Evolutionary conservation across 306 rosid genomes (phyloP).

Genomic region (Herpetospermum pedunculosum): DNA sequence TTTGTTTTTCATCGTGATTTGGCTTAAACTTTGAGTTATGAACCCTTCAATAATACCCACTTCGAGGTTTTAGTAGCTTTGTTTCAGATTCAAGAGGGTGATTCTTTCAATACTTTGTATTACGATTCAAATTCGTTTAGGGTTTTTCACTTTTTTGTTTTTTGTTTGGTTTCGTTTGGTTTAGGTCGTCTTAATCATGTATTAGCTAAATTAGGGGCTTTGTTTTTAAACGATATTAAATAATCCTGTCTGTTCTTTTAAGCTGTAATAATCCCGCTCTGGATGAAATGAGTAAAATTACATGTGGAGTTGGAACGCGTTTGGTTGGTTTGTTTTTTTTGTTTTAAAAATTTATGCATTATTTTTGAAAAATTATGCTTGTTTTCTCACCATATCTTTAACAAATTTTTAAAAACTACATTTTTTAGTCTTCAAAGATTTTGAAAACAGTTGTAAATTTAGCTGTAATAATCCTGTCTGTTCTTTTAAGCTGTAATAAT

Average conservation of each 20-base stretch:
- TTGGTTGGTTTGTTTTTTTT: too few species aligned
- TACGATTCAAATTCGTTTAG: background rate
- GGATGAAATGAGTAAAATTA: background rate
- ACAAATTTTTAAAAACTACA: too few species aligned
- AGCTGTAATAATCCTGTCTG: background rate
- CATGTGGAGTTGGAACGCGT: background rate
- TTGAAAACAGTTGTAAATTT: too few species aligned
- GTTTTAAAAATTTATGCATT: too few species aligned
- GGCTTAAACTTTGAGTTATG: too few species aligned
- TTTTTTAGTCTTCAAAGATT: too few species aligned
- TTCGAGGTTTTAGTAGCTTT: background rate
- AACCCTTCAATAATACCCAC: background rate
- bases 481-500: background rate
- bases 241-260: background rate
- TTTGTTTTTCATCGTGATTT: too few species aligned
- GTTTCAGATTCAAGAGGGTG: background rate
- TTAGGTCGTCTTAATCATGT: background rate
- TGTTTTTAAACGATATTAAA: background rate
- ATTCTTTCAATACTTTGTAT: background rate
- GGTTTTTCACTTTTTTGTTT: background rate
- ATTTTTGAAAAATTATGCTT: too few species aligned
- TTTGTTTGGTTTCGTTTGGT: background rate
- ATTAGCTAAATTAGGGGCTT: background rate
- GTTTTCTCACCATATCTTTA: too few species aligned
- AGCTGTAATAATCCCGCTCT: background rate